Evolutionary conservation across 495 filamentous ascomycete species (phyloP).

Genomic region (Aspergillus olivimuriae): DNA sequence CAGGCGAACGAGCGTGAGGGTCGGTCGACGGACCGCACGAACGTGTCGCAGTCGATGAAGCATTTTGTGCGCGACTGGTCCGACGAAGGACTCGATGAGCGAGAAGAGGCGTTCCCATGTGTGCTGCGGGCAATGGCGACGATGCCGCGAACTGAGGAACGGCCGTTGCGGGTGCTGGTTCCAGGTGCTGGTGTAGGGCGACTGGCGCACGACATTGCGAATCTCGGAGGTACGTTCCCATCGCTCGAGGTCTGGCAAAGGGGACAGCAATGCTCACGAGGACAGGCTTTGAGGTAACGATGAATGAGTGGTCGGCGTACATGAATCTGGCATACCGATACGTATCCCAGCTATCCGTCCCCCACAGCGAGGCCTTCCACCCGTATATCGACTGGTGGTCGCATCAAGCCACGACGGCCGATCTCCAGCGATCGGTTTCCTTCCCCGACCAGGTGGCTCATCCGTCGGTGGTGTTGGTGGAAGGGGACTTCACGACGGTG

Average conservation of each 20-base stretch:
- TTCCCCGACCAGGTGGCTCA: constrained; percentile 25
- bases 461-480: constrained; percentile 21
- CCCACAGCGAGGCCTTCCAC: constrained; percentile 20
- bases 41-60: constrained; percentile 37
- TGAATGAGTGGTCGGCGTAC: constrained; percentile 41
- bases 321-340: constrained; percentile 36
- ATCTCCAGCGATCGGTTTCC: constrained; percentile 30
- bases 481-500: constrained; percentile 37
- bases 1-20: constrained; percentile 7
- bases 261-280: neutral
- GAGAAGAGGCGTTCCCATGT: constrained; percentile 29
- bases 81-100: constrained; percentile 29
- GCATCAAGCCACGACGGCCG: constrained; percentile 30
- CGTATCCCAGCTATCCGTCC: constrained; percentile 1
- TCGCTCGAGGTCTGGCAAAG: neutral
- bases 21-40: constrained; percentile 15
- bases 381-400: constrained; percentile 43
- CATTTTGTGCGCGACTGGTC: constrained; percentile 45
- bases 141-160: constrained; percentile 2
- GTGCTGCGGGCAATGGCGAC: constrained; percentile 23
- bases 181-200: constrained; percentile 40
- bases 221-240: constrained; percentile 20
- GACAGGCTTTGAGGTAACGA: constrained; percentile 30
- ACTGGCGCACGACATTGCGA: constrained; percentile 33
- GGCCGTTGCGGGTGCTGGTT: constrained; percentile 25